Base-by-base conservation (phyloP, 2,329 filamentous ascomycete species). In the Ceratocystis diversiconidia region DNA sequence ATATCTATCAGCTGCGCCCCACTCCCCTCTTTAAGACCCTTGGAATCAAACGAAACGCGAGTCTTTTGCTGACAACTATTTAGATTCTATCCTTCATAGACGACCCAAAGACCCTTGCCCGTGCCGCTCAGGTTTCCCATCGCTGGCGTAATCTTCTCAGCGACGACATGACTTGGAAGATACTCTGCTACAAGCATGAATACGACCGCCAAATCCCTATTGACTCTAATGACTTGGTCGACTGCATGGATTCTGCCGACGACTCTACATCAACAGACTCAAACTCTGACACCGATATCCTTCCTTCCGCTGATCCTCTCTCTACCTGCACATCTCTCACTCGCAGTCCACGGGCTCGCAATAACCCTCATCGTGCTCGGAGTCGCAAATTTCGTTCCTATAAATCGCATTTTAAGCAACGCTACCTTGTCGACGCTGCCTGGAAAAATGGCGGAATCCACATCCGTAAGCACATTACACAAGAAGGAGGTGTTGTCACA, bases 91-190 rank as follows among this genome's bases (percentile, higher is more conserved):
- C 92, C 55, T 99, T 95, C 74, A 92, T 99, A 72, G 94, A 99
- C 72, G 94, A 99, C 72, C 92, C 94, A 1, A 94, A 92, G 73
- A 95, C 95, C 2, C 81, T 99, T 60, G 92, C 92, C 48, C 84
- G 94, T 73, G 89, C 94, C 63, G 96, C 92, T 4, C 92, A 97
- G 74, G 94, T 99, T n/a, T 99, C 94, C 64, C 86, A 86, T 69
- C 84, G 92, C 74, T 99, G 94, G 94, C 84, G 90, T 69, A 92
- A 96, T 75, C 81, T 99, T 6, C 81, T 99, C 62, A 92, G 88
- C 73, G 94, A 99, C 74, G 94, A 99, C 74, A 92, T 96, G 76
- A 95, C 94, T 0, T 99, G 94, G 94, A 96, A 96, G 78, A 90
- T 94, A 68, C 81, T 99, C 22, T 97, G 92, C 74, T 90, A 95